Evolutionary conservation across 495 filamentous ascomycete species (phyloP).

Genomic region (Neurospora terricola): DNA sequence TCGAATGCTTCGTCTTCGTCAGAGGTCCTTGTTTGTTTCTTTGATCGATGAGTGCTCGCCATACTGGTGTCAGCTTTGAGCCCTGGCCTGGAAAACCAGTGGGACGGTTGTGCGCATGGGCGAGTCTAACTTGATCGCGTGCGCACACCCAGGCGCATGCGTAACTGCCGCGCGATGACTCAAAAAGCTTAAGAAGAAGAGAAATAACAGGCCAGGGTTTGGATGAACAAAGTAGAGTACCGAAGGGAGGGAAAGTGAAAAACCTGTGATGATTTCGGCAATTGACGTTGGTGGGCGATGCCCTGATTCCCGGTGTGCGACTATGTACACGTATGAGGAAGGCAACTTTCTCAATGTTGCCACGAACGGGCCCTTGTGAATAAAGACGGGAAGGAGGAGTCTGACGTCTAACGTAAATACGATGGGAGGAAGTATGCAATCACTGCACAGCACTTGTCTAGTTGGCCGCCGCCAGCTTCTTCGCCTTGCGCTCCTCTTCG

Average conservation of each 20-base stretch:
- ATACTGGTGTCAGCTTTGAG: constrained; percentile 11
- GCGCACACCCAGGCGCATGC: constrained; percentile 2
- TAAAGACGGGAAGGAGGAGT: background rate
- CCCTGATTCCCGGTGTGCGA: constrained; percentile 7
- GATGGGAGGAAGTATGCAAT: background rate
- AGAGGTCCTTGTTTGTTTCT: background rate
- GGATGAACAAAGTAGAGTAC: background rate
- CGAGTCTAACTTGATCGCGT: background rate
- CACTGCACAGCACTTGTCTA: constrained; percentile 6
- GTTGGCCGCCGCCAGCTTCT: constrained; percentile 27
- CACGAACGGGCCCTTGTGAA: background rate
- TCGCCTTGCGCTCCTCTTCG: constrained; percentile 36
- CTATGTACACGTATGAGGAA: constrained; percentile 16
- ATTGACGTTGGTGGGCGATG: constrained; percentile 2
- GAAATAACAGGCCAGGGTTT: background rate
- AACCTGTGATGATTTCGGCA: background rate
- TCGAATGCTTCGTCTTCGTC: constrained; percentile 11
- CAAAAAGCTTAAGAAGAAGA: background rate
- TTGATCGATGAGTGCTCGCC: constrained; percentile 3
- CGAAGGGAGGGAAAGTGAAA: background rate
- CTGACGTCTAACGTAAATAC: background rate
- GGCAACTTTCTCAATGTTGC: constrained; percentile 1
- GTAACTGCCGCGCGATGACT: background rate
- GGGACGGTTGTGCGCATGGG: background rate
- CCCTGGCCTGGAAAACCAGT: background rate